Conservation (phyloP, 73 alveolate genomes). For the Paramecium pentaurelia region DNA sequence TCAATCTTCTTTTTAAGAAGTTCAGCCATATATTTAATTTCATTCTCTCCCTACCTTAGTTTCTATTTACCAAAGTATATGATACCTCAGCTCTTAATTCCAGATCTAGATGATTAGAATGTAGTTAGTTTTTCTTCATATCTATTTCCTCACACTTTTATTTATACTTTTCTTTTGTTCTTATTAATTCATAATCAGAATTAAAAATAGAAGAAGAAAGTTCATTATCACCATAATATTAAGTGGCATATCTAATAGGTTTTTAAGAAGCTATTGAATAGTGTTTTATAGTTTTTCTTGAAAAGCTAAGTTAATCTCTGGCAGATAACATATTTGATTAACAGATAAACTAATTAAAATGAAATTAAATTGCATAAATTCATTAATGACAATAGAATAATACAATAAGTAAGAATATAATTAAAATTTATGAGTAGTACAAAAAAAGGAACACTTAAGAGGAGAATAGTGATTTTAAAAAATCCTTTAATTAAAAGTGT, state of each 20-base stretch:
- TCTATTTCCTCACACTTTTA: slow-evolving; percentile 24
- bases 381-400: not conserved
- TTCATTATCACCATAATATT: not conserved
- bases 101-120: not conserved
- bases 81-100: not conserved
- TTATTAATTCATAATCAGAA: slow-evolving; percentile 12
- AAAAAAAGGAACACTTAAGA: not conserved
- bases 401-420: not conserved
- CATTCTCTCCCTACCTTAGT: slow-evolving; percentile 4
- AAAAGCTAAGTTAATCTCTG: not conserved
- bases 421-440: not conserved
- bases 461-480: not conserved
- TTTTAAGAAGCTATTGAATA: not conserved
- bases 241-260: not conserved
- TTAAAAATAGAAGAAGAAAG: not conserved
- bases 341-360: not conserved
- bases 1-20: not conserved
- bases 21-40: not conserved
- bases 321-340: not conserved
- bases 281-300: not conserved
- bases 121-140: not conserved
- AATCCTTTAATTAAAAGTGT: not conserved
- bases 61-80: not conserved
- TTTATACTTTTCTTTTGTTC: slow-evolving; percentile 31
- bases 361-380: not conserved